phyloP scores from a whole-genome alignment of 2,329 filamentous ascomycete genomes.

The Epichloe scottii region DNA sequence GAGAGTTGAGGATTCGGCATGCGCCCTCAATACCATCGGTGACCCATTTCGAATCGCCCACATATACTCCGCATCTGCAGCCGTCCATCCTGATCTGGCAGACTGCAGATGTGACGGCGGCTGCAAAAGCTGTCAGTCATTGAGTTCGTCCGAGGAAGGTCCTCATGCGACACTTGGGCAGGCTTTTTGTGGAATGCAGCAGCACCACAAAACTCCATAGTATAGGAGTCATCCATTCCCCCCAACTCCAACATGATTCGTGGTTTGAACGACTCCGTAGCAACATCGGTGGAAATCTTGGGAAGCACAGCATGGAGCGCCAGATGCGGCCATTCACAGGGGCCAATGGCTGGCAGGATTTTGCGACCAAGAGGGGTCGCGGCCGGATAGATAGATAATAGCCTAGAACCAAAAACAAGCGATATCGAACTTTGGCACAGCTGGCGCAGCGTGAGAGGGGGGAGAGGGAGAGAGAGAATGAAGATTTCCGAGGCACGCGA shows the following conservation, averaged over 20 bases:
- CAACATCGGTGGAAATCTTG: background rate
- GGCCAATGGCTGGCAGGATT: background rate
- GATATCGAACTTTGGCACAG: background rate
- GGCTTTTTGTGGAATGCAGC: too few relatives aligned
- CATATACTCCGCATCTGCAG: too few relatives aligned
- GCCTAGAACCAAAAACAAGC: background rate
- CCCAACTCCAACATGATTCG: too few relatives aligned
- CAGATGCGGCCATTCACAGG: background rate
- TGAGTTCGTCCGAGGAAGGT: background rate
- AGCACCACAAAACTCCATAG: too few relatives aligned
- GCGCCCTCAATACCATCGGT: too few relatives aligned
- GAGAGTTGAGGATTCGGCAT: too few relatives aligned
- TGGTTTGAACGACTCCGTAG: too few relatives aligned
- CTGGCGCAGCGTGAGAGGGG: background rate
- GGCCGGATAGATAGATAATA: background rate
- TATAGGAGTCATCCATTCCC: background rate
- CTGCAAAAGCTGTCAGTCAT: background rate
- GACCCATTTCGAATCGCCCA: too few relatives aligned
- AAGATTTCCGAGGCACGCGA: constrained; percentile 1
- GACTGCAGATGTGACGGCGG: too few relatives aligned
- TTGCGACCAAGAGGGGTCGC: background rate
- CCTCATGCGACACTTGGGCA: background rate
- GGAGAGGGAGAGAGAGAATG: too few relatives aligned
- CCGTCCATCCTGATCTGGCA: too few relatives aligned
- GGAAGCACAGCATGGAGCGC: background rate